These are phyloP conservation scores for Clohesyomyces aquaticus DNA, from an alignment of 495 filamentous ascomycete genomes.

Conservation along the genomic window DNA sequence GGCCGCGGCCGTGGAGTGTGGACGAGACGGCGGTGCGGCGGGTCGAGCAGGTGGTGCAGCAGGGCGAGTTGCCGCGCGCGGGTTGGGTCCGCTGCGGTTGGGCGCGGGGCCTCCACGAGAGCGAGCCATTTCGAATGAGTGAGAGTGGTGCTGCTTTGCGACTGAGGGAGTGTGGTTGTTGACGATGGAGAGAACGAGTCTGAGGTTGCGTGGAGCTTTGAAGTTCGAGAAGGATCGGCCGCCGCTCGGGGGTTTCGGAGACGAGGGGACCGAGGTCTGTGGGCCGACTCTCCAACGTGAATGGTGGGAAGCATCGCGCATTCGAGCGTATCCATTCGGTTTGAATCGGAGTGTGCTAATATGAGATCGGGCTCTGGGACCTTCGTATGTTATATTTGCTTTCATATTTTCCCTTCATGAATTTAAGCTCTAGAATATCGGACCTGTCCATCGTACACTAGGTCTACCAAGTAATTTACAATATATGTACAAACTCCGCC, in stretches of 20 bases:
- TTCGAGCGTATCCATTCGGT: too few relatives aligned
- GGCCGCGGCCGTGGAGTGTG: constrained; percentile 46
- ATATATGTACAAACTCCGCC: neutral
- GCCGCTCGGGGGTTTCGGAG: neutral
- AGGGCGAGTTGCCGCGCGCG: constrained; percentile 13
- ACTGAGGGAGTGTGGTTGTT: constrained; percentile 15
- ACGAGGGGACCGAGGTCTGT: neutral
- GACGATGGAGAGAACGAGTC: constrained; percentile 6
- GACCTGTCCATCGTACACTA: too few relatives aligned
- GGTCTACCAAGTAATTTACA: too few relatives aligned
- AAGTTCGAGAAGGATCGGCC: constrained; percentile 40
- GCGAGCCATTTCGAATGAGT: constrained; percentile 46
- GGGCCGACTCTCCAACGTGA: neutral
- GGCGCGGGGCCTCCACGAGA: constrained; percentile 45
- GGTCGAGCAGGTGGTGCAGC: constrained; percentile 42
- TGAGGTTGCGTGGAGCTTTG: too few relatives aligned
- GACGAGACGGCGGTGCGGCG: constrained; percentile 44
- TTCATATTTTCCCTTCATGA: too few relatives aligned
- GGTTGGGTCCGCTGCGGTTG: constrained; percentile 40
- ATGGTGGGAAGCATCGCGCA: neutral
- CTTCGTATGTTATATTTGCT: too few relatives aligned
- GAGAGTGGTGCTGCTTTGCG: constrained; percentile 3
- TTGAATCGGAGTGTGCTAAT: too few relatives aligned
- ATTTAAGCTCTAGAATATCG: too few relatives aligned
- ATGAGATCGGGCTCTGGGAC: too few relatives aligned